Percentiles rank a stretch among this genome's conserved stretches.
phyloP scores from a whole-genome alignment of 2,329 filamentous ascomycete genomes.

The Neoscytalidium dimidiatum region DNA sequence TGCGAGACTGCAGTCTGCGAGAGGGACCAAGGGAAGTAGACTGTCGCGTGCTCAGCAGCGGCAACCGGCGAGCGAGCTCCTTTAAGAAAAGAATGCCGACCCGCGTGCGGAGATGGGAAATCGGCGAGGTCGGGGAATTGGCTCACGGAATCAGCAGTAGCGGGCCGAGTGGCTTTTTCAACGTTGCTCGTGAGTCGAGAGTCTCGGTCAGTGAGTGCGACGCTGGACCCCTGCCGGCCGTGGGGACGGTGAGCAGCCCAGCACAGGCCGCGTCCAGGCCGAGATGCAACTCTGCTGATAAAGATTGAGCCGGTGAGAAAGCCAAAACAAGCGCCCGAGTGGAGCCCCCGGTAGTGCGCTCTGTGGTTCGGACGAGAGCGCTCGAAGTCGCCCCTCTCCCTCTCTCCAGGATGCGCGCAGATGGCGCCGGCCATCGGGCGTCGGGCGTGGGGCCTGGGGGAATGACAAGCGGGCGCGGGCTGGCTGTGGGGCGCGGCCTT shows the following conservation, averaged over 20 bases:
- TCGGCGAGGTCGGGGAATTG: neutral
- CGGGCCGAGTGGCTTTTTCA: neutral
- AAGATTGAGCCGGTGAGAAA: neutral
- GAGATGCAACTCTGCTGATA: neutral
- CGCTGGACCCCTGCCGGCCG: neutral
- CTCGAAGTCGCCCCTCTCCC: neutral
- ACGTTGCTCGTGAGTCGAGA: neutral
- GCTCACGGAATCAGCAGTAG: neutral
- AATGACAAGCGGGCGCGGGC: neutral
- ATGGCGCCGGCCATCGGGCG: neutral
- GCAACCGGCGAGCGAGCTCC: neutral
- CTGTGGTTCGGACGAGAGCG: neutral
- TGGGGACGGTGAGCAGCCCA: too few species aligned
- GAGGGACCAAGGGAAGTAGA: too few species aligned
- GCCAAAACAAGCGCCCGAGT: neutral
- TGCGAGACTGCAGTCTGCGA: neutral
- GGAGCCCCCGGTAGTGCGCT: neutral
- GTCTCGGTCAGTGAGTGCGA: neutral
- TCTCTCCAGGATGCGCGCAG: neutral
- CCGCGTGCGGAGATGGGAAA: neutral
- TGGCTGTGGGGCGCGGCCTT: neutral
- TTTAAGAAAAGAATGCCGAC: neutral
- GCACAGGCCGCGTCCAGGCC: neutral
- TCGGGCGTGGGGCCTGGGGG: neutral
- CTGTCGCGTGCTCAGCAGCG: neutral